Evolutionary conservation across 768 basidiomycete genomes (phyloP), one percentile per base, ranked within the genome.

Genomic region (Pleurotus cornucopiae): DNA sequence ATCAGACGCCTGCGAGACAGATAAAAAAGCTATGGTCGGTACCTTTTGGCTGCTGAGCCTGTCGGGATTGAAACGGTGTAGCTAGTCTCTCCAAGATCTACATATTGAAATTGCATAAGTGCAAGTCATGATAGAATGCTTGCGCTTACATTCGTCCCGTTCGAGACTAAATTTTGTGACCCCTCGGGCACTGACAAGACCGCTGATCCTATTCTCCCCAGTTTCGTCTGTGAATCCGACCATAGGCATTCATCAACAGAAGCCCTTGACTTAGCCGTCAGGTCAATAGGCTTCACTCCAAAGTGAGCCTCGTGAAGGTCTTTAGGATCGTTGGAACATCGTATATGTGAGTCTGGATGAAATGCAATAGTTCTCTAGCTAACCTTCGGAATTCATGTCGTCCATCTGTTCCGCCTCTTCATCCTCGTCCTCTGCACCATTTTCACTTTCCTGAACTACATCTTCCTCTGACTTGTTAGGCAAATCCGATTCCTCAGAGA

Each of bases 281-380:
- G 67, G 20, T 73, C 63, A n/a, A 69, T 55, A 3, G 91, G 80
- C 4, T 74, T 72, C 12, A 77, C 63, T 7, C 90, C 91, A 66
- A 91, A 94, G 64, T 94, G 92, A 7, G 67, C 70, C 62, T 92
- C 89, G 63, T 92, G 91, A 49, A 74, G 67, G 62, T 86, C 78
- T 53, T 61, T 58, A 43, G 44, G 55, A 54, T 57, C 64, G 63
- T 14, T 30, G 30, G 30, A 34, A 34, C 30, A 3, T 34, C 30
- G 30, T 3, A 7, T 34, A 34, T 34, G 30, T 34, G 30, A 34
- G 30, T 34, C 7, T 11, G 11, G 9, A 9, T 34, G 11, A 9
- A 34, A 9, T 11, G 30, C 0, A 7, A 34, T 34, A 7, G 30
- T 3, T 34, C 9, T 34, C 30, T 11, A n/a, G 64, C 62, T 52